Base-by-base conservation (phyloP, 1,284 basidiomycete genomes). In the Filobasidium uniguttulatum region DNA sequence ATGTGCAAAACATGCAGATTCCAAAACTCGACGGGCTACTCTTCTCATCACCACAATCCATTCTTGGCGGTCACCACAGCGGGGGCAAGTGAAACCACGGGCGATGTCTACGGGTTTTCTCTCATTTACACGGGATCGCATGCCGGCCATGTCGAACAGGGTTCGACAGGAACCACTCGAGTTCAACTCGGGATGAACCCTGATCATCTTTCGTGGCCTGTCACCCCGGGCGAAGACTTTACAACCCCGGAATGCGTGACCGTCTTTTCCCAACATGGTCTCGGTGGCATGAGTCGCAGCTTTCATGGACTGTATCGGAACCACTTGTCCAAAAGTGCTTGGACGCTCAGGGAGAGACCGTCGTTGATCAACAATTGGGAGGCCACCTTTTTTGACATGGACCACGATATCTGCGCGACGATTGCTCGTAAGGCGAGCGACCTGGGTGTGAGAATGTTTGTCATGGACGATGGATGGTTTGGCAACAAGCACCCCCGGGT, bases 391-490 rank as follows among this genome's bases (percentile, higher is more conserved):
- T 62, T 62, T 46, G 58, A 61, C 49, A 56, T 62, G 30, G 54
- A 59, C 49, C 51, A 52, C n/a, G 49, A 55, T 23, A 46, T 44
- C 5, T 50, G 63, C n/a, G 31, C 48, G 9, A 29, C 44, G 14
- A 57, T 62, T n/a, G 62, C 62, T 3, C 40, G 55, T 22, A 43
- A 38, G 3, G 57, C 56, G 9, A 57, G 55, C 2, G 50, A 55
- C 10, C 46, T 61, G 19, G 62, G 62, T 3, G 54, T 62, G 34
- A 56, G 57, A 49, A 46, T 62, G 29, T 62, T 63, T 44, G 62
- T 65, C 35, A 57, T 65, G 53, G 63, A 65, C 38, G 63, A 63
- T 46, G 63, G 63, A 7, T 65, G 63, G 63, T 65, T 63, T 46
- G 63, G 63, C 3, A 46, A 50, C 45, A 59, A 59, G 46, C 51